Percentiles rank a stretch among this genome's conserved stretches.
Conservation (phyloP, 2,329 filamentous ascomycete genomes). For the Pseudogymnoascus sp. region DNA sequence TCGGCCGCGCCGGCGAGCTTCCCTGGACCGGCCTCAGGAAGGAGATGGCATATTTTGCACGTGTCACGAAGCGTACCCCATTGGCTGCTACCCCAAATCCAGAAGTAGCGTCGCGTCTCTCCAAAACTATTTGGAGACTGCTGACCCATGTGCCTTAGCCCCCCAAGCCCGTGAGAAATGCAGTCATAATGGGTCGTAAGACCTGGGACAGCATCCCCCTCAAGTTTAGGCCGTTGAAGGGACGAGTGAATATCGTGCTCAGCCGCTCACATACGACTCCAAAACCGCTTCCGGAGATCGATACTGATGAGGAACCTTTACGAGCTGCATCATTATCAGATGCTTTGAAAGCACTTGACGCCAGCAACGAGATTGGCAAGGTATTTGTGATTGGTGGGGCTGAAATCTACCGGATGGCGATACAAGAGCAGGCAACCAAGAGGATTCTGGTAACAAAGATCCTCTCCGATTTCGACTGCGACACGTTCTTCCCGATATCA, state of each 20-base stretch:
- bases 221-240: constrained; percentile 71
- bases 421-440: constrained; percentile 52
- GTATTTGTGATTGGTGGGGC: constrained; percentile 88
- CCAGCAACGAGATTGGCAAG: constrained; percentile 21
- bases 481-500: constrained; percentile 64
- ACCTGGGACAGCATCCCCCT: constrained; percentile 89
- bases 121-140: constrained; percentile 13
- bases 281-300: constrained; percentile 15
- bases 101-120: background rate
- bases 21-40: constrained; percentile 85
- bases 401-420: constrained; percentile 71
- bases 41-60: constrained; percentile 93
- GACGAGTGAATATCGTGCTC: constrained; percentile 76
- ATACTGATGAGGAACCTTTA: constrained; percentile 41
- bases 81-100: constrained; percentile 29
- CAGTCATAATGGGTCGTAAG: constrained; percentile 95
- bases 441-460: constrained; percentile 67
- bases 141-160: background rate
- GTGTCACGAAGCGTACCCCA: constrained; percentile 67
- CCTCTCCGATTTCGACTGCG: constrained; percentile 64
- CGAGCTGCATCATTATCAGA: constrained; percentile 53
- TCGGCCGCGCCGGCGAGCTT: constrained; percentile 70
- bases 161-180: constrained; percentile 46
- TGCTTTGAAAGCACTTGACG: constrained; percentile 40
- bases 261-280: constrained; percentile 44